phyloP scores from a whole-genome alignment of 1,139 yeast species.

The Geotrichum cucujoidarum region DNA sequence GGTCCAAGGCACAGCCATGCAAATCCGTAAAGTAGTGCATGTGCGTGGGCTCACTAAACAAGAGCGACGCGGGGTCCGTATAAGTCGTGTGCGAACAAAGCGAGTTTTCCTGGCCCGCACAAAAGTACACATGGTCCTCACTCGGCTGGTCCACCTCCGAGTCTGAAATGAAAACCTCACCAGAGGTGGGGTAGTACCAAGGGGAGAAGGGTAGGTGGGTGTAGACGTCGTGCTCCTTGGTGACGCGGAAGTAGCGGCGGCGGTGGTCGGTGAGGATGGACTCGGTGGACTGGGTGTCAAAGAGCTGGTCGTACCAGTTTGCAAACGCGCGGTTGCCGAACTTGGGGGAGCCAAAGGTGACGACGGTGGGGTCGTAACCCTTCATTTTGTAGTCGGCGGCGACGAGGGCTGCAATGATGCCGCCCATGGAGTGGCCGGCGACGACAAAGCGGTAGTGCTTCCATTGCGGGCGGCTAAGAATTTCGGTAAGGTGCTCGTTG shows the following conservation, averaged over 20 bases:
- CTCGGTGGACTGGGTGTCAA: slow-evolving; percentile 24
- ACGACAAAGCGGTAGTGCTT: slow-evolving; percentile 50
- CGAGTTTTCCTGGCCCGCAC: slow-evolving; percentile 17
- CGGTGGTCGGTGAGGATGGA: background rate
- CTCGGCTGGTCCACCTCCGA: slow-evolving; percentile 11
- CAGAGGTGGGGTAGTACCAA: slow-evolving; percentile 19
- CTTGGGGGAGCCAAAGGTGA: slow-evolving; percentile 59
- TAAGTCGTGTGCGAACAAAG: slow-evolving; percentile 11
- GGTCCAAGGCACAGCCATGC: slow-evolving; percentile 18
- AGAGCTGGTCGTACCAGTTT: slow-evolving; percentile 48
- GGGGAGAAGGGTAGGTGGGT: slow-evolving; percentile 19
- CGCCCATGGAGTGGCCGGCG: slow-evolving; percentile 72
- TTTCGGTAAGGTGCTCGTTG: slow-evolving; percentile 38
- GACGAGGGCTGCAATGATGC: slow-evolving; percentile 56
- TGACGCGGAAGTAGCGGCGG: slow-evolving; percentile 21
- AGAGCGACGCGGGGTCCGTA: slow-evolving; percentile 3
- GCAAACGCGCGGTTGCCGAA: slow-evolving; percentile 52
- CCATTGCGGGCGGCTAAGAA: slow-evolving; percentile 32
- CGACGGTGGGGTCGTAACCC: slow-evolving; percentile 50
- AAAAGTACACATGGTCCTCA: slow-evolving; percentile 14
- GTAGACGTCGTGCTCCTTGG: slow-evolving; percentile 20
- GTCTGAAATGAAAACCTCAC: slow-evolving; percentile 21
- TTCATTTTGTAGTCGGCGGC: slow-evolving; percentile 54
- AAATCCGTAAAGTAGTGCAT: slow-evolving; percentile 19
- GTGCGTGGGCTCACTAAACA: slow-evolving; percentile 13